phyloP scores from a whole-genome alignment of 345 rosid genomes.

The Citrus trifoliata region DNA sequence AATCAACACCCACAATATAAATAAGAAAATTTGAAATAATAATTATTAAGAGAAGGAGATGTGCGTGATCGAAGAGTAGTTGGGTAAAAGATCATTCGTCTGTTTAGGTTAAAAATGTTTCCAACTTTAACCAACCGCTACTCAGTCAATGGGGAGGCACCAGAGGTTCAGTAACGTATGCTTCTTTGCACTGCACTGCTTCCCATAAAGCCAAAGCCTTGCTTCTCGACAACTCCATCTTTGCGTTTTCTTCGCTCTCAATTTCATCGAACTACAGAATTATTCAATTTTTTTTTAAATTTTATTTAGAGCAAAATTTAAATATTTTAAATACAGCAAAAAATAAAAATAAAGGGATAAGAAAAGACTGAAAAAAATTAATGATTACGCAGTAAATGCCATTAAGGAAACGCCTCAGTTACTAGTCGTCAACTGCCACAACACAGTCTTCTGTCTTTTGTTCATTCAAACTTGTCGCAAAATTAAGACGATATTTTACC shows the following conservation, averaged over 20 bases:
- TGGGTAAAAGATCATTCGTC: too few species aligned
- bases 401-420: not conserved
- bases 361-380: too few species aligned
- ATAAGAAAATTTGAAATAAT: too few species aligned
- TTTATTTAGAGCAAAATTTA: too few species aligned
- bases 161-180: not conserved
- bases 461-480: constrained; percentile 9
- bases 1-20: too few species aligned
- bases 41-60: too few species aligned
- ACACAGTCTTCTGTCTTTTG: not conserved
- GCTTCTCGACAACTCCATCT: not conserved
- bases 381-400: constrained; percentile 12
- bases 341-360: too few species aligned
- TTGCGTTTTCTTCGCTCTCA: not conserved
- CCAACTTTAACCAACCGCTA: too few species aligned
- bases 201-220: not conserved
- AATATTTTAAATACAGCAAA: not conserved
- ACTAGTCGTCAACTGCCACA: not conserved
- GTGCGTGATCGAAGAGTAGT: too few species aligned
- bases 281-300: not conserved
- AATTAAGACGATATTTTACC: constrained; percentile 10
- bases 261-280: not conserved
- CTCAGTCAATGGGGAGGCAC: too few species aligned
- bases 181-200: not conserved
- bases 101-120: too few species aligned